Conservation (phyloP, 73 alveolate genomes). For the Paramecium octaurelia region DNA sequence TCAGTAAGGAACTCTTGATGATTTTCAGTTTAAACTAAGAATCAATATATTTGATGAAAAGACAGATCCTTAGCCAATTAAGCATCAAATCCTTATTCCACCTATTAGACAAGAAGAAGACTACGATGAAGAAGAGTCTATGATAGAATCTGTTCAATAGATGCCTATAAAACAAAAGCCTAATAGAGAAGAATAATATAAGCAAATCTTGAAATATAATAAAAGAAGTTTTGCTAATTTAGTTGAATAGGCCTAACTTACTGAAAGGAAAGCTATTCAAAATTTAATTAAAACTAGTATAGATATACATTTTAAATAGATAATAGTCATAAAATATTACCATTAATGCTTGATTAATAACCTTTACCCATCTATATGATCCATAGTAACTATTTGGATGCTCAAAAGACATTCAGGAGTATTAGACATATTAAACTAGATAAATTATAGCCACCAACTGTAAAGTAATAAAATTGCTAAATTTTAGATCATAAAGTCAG, state of each 20-base stretch:
- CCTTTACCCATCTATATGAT: neutral
- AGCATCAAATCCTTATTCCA: neutral
- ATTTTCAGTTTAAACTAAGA: neutral
- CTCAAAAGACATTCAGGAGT: neutral
- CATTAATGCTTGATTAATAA: neutral
- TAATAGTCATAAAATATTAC: neutral
- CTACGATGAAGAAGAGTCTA: neutral
- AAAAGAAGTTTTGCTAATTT: neutral
- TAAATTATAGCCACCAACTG: neutral
- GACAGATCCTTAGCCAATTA: neutral
- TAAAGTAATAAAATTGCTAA: neutral
- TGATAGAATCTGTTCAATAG: neutral
- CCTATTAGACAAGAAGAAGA: neutral
- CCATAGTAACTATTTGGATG: neutral
- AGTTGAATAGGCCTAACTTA: conserved; percentile 8
- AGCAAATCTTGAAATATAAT: neutral
- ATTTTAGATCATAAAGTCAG: neutral
- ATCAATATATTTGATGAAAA: neutral
- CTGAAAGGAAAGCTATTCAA: neutral
- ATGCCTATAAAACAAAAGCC: neutral
- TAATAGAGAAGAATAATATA: neutral
- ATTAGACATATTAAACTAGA: neutral
- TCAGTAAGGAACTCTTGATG: conserved; percentile 20
- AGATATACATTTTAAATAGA: neutral
- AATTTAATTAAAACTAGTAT: neutral